Conservation (phyloP, 768 basidiomycete species). For the Kondoa malvinella region DNA sequence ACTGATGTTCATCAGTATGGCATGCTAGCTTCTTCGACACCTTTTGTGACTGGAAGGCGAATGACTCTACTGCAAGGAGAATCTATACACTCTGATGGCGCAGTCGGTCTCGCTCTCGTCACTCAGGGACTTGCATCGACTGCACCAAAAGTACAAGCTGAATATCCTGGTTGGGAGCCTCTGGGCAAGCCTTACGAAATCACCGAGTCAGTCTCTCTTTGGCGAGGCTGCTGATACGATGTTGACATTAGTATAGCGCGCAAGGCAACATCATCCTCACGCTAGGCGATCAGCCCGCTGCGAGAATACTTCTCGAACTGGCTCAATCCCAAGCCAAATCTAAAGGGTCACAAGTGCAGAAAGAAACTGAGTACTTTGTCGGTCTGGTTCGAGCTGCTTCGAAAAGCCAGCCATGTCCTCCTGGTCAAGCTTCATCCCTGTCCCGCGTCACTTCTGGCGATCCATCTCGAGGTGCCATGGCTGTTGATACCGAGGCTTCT, state of each 20-base stretch:
- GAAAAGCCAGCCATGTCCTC: slow-evolving; percentile 28
- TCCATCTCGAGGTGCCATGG: slow-evolving; percentile 50
- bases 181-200: slow-evolving; percentile 41
- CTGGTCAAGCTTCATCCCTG: slow-evolving; percentile 7
- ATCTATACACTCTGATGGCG: slow-evolving; percentile 45
- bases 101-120: slow-evolving; percentile 48
- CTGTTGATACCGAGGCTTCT: slow-evolving; percentile 43
- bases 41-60: slow-evolving; percentile 58
- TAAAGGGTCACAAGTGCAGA: slow-evolving; percentile 20
- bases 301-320: slow-evolving; percentile 43
- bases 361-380: slow-evolving; percentile 47
- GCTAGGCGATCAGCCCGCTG: slow-evolving; percentile 45
- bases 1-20: slow-evolving; percentile 39
- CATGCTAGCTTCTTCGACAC: slow-evolving; percentile 54
- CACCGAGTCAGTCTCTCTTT: slow-evolving; percentile 37
- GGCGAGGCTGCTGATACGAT: background rate
- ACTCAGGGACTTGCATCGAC: slow-evolving; percentile 18
- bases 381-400: slow-evolving; percentile 28
- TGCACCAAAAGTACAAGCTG: slow-evolving; percentile 17
- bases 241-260: slow-evolving; percentile 34
- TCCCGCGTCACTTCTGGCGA: slow-evolving; percentile 49
- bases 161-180: slow-evolving; percentile 36
- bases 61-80: slow-evolving; percentile 51
- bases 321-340: slow-evolving; percentile 31
- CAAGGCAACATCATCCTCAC: slow-evolving; percentile 57